A percentile compares a stretch with the other conserved stretches of the same genome.
These are phyloP conservation scores for Pleurotus ostreatus DNA, from an alignment of 768 basidiomycete species.

Conservation along the genomic window DNA sequence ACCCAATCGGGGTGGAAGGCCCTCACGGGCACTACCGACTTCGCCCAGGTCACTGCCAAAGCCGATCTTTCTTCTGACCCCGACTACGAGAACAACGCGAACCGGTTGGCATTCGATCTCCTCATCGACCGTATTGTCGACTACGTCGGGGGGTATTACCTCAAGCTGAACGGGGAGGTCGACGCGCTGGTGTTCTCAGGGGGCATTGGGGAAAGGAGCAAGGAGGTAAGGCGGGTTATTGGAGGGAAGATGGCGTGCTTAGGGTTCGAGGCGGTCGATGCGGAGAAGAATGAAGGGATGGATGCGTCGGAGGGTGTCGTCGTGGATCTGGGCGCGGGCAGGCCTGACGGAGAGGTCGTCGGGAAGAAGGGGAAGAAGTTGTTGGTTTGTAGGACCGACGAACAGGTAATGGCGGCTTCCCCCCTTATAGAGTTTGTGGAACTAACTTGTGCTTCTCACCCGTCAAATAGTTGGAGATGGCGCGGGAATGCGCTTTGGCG, in stretches of 20 bases:
- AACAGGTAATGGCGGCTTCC: conserved; percentile 33
- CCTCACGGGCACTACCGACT: conserved; percentile 79
- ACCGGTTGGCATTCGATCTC: conserved; percentile 70
- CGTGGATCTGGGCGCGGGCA: conserved; percentile 38
- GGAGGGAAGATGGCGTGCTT: conserved; percentile 51
- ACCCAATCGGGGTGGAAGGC: conserved; percentile 76
- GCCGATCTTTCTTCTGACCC: conserved; percentile 25
- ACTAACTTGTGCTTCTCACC: too few species aligned
- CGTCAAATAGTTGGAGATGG: conserved; percentile 33
- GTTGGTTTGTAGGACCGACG: conserved; percentile 65
- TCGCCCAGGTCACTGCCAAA: conserved; percentile 57
- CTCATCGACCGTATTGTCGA: conserved; percentile 74
- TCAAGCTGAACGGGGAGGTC: conserved; percentile 63
- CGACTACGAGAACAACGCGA: conserved; percentile 25
- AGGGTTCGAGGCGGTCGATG: conserved; percentile 53
- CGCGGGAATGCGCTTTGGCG: conserved; percentile 30
- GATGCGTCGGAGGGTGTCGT: conserved; percentile 34
- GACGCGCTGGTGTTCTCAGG: conserved; percentile 86
- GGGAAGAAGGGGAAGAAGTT: conserved; percentile 27
- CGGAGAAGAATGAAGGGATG: conserved; percentile 39
- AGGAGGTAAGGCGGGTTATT: conserved; percentile 56
- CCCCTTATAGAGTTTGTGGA: too few species aligned
- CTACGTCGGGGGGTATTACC: conserved; percentile 70
- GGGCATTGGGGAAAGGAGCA: conserved; percentile 80
- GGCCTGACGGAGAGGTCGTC: conserved; percentile 15